These are phyloP conservation scores for Trametes villosa DNA, from an alignment of 768 basidiomycete species.

Conservation along the genomic window DNA sequence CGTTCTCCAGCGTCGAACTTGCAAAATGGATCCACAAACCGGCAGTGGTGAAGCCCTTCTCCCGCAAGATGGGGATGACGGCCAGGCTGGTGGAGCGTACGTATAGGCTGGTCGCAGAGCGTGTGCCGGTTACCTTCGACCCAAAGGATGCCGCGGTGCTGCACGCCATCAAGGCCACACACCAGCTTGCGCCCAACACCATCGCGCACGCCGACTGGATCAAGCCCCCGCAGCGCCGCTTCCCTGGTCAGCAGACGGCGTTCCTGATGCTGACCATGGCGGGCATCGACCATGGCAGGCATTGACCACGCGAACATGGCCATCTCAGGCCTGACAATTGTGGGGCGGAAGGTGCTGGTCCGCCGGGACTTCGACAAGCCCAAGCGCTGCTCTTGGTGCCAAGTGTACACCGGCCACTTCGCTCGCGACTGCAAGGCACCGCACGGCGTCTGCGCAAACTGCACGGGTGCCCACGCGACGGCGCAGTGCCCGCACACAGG, in stretches of 20 bases:
- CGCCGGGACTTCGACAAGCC: too few relatives aligned
- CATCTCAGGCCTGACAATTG: not conserved
- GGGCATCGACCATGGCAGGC: too few relatives aligned
- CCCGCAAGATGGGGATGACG: constrained; percentile 3
- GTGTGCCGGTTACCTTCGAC: constrained; percentile 1
- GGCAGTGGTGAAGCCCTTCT: not conserved
- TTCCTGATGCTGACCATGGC: constrained; percentile 31
- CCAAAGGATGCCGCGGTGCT: not conserved
- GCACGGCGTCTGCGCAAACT: too few relatives aligned
- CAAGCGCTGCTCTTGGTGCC: too few relatives aligned
- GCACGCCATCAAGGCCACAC: not conserved
- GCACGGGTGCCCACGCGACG: too few relatives aligned
- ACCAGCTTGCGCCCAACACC: too few relatives aligned
- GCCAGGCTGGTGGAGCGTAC: not conserved
- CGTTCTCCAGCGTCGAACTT: not conserved
- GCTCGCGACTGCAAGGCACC: too few relatives aligned
- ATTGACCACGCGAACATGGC: constrained; percentile 32
- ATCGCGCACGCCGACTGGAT: constrained; percentile 29
- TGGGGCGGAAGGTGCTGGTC: too few relatives aligned
- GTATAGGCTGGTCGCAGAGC: constrained; percentile 2
- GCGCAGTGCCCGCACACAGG: not conserved
- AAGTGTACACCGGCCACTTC: too few relatives aligned
- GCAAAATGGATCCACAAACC: not conserved
- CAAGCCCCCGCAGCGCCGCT: constrained; percentile 26
- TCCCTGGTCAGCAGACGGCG: constrained; percentile 24